A percentile compares a stretch with the other conserved stretches of the same genome.
Conservation (phyloP, 148 eudicot species). For the Linanthus parryae region DNA sequence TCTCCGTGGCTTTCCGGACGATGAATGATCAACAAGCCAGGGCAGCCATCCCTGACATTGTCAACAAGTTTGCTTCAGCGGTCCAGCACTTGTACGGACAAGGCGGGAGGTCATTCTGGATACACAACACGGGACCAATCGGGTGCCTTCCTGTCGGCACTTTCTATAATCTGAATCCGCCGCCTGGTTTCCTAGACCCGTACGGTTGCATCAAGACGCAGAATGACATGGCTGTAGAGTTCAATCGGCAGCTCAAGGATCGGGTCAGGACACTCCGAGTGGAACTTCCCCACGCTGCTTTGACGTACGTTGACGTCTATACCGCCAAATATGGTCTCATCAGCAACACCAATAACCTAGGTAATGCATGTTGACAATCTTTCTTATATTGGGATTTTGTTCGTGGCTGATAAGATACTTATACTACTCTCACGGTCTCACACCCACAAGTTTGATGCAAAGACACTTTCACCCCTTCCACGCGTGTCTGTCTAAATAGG, state of each 20-base stretch:
- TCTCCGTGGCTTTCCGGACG: constrained; percentile 46
- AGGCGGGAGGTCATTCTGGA: constrained; percentile 77
- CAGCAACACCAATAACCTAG: constrained; percentile 45
- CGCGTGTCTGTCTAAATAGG: no score
- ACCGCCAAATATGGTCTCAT: constrained; percentile 62
- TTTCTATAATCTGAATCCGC: constrained; percentile 28
- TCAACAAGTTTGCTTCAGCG: constrained; percentile 41
- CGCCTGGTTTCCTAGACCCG: constrained; percentile 46
- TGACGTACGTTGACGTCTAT: constrained; percentile 65
- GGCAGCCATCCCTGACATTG: constrained; percentile 34
- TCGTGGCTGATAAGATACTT: no score
- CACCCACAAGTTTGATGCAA: no score
- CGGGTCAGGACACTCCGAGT: constrained; percentile 45
- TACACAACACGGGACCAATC: constrained; percentile 84
- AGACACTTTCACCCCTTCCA: no score
- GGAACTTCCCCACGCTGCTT: constrained; percentile 52
- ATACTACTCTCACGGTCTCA: no score
- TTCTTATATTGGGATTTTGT: no score
- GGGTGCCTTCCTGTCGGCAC: constrained; percentile 69
- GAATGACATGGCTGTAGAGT: constrained; percentile 61
- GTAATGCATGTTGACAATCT: no score
- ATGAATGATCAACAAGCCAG: constrained; percentile 32
- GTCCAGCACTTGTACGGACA: constrained; percentile 50
- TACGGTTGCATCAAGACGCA: constrained; percentile 56
- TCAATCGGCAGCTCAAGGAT: constrained; percentile 65